Evolutionary conservation across 257 asterid genomes (phyloP).

Genomic region (Petunia axillaris): DNA sequence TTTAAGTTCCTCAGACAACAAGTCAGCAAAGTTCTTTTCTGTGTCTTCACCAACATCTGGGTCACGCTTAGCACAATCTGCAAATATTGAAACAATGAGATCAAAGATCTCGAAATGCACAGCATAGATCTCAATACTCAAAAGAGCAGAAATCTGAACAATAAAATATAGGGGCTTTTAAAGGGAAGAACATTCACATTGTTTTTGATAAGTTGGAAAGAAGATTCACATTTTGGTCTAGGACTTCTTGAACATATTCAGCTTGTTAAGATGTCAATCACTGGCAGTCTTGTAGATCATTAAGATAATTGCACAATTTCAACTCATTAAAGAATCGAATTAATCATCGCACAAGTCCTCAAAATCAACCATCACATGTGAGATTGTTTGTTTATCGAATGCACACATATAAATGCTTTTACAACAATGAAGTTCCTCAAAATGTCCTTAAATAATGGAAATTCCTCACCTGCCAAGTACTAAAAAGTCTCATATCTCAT

Average conservation of each 20-base stretch:
- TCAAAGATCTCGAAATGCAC: background rate
- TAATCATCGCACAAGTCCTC: background rate
- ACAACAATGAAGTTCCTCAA: background rate
- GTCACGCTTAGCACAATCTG: slow-evolving; percentile 90
- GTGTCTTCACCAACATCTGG: slow-evolving; percentile 85
- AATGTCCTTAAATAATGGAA: background rate
- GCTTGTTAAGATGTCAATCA: slow-evolving; percentile 22
- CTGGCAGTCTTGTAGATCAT: slow-evolving; percentile 3
- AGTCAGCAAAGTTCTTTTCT: slow-evolving; percentile 81
- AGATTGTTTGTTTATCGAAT: background rate
- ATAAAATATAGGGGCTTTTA: background rate
- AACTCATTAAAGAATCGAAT: background rate
- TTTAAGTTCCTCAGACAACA: slow-evolving; percentile 80
- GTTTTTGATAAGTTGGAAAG: background rate
- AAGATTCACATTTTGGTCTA: background rate
- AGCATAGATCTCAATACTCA: slow-evolving; percentile 12
- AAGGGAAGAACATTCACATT: background rate
- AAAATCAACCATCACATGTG: background rate
- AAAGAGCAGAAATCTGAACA: background rate
- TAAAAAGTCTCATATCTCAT: background rate
- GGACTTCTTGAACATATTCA: slow-evolving; percentile 7
- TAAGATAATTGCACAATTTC: background rate
- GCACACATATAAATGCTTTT: background rate
- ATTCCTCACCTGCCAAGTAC: background rate
- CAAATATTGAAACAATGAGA: slow-evolving; percentile 10